A percentile compares a stretch with the other conserved stretches of the same genome.
Evolutionary conservation across 2,329 filamentous ascomycete genomes (phyloP).

Genomic region (Ustilaginoidea virens): DNA sequence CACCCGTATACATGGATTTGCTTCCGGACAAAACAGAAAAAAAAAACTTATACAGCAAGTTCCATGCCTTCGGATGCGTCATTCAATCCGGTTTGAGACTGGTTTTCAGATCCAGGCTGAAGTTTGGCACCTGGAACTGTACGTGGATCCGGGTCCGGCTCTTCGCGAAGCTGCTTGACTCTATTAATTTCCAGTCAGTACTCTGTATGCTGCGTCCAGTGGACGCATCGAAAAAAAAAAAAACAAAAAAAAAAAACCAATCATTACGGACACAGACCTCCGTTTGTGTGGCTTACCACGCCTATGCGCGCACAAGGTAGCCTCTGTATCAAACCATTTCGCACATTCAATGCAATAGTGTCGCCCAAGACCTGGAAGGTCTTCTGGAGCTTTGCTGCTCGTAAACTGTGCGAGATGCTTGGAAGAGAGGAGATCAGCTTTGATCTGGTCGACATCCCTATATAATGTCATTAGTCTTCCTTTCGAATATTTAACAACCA

Average conservation of each 20-base stretch:
- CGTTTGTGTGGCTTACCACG: slow-evolving; percentile 91
- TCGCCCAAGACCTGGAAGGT: slow-evolving; percentile 72
- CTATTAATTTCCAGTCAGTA: slow-evolving; percentile 25
- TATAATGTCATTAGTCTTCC: no score
- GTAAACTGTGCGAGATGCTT: slow-evolving; percentile 72
- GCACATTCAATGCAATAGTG: slow-evolving; percentile 88
- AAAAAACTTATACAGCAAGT: no score
- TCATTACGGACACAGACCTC: slow-evolving; percentile 28
- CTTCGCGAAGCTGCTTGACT: slow-evolving; percentile 66
- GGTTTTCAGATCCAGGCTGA: slow-evolving; percentile 56
- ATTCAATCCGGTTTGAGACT: background rate
- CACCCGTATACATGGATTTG: no score
- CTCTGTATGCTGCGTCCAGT: background rate
- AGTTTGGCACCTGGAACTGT: slow-evolving; percentile 71
- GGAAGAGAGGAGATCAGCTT: slow-evolving; percentile 62
- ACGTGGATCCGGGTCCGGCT: slow-evolving; percentile 75
- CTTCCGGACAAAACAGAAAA: no score
- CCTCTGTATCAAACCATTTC: slow-evolving; percentile 86
- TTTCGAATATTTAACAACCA: background rate
- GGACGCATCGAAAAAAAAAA: background rate
- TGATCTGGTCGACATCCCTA: slow-evolving; percentile 90
- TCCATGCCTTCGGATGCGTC: background rate
- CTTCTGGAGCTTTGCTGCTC: slow-evolving; percentile 64
- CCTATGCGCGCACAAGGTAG: slow-evolving; percentile 58
- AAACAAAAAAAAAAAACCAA: no score